phyloP scores from a whole-genome alignment of 768 basidiomycete species.

The Boletus tylopilopsis region DNA sequence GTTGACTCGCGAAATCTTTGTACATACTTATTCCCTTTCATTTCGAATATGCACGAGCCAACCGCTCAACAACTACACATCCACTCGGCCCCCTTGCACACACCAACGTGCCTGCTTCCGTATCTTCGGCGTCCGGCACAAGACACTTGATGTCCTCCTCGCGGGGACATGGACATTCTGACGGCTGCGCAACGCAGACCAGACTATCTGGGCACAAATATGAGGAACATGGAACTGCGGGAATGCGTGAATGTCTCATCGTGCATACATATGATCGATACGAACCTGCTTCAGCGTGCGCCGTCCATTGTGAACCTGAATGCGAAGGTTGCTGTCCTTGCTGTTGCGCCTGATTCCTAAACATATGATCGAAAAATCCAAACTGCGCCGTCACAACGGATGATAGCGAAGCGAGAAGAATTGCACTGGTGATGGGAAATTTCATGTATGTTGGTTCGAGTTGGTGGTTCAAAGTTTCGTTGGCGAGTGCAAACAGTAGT shows the following conservation, averaged over 20 bases:
- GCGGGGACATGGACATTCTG: constrained; percentile 78
- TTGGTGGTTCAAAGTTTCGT: not conserved
- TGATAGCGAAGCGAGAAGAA: constrained; percentile 21
- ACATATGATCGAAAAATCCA: constrained; percentile 77
- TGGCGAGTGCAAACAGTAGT: not conserved
- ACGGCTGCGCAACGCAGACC: constrained; percentile 49
- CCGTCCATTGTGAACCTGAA: constrained; percentile 58
- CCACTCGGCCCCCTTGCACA: constrained; percentile 66
- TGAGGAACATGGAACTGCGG: constrained; percentile 63
- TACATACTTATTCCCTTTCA: not conserved
- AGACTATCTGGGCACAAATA: constrained; percentile 77
- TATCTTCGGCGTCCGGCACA: constrained; percentile 56
- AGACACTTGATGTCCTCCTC: constrained; percentile 73
- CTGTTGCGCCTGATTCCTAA: constrained; percentile 48
- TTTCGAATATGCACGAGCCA: constrained; percentile 26
- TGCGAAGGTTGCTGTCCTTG: constrained; percentile 43
- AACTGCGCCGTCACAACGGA: constrained; percentile 59
- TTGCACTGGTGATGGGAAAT: not conserved
- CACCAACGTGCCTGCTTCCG: constrained; percentile 55
- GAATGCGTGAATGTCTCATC: not conserved
- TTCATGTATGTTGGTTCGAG: constrained; percentile 20
- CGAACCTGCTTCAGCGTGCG: constrained; percentile 63
- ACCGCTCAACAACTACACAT: constrained; percentile 57
- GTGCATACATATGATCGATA: not conserved
- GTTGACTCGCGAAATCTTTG: too few relatives aligned